phyloP scores from a whole-genome alignment of 2,329 filamentous ascomycete species.

The Tolypocladium tundrense region DNA sequence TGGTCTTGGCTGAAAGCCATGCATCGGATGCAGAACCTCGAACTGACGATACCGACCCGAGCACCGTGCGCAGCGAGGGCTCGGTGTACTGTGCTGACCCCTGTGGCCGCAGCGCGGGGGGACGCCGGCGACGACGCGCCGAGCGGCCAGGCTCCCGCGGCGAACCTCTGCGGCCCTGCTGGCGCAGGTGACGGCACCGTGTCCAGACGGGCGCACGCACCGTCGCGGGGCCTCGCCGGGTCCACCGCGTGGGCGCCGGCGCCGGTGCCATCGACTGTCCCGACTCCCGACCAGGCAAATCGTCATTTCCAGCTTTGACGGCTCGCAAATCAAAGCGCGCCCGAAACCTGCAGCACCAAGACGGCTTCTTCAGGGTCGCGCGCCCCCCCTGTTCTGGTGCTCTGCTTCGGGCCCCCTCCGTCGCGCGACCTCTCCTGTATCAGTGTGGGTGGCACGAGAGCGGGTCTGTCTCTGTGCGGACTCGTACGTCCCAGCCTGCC shows the following conservation, averaged over 20 bases:
- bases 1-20: background rate
- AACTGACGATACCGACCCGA: background rate
- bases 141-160: background rate
- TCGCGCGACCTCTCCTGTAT: background rate
- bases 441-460: background rate
- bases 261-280: background rate
- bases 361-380: background rate
- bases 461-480: background rate
- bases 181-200: background rate
- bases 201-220: background rate
- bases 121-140: no score
- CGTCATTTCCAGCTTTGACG: no score
- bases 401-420: background rate
- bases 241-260: no score
- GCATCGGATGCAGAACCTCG: background rate
- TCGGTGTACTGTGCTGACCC: background rate
- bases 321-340: background rate
- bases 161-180: background rate
- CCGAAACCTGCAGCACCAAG: background rate
- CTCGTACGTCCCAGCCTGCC: background rate
- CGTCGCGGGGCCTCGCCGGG: background rate
- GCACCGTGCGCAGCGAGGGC: background rate
- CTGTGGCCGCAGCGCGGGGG: background rate
- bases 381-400: constrained; percentile 1
- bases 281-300: no score